Percentiles rank a stretch among this genome's conserved stretches.
phyloP scores from a whole-genome alignment of 805 yeast genomes.

The Millerozyma miso region DNA sequence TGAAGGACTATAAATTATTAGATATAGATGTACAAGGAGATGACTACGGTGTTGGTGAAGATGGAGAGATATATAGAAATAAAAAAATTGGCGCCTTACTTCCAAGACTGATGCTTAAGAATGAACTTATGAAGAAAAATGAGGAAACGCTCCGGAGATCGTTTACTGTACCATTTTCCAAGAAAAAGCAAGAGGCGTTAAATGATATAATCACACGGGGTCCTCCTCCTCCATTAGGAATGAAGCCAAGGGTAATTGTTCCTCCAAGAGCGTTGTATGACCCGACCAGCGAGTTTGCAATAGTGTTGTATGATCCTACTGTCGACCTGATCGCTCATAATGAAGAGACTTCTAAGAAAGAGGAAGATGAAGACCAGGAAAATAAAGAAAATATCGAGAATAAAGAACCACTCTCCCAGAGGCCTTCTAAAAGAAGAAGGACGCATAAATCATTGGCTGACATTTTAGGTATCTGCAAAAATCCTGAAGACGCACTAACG shows the following conservation, averaged over 20 bases:
- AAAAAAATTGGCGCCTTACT: constrained; percentile 55
- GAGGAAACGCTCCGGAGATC: constrained; percentile 38
- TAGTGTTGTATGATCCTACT: constrained; percentile 92
- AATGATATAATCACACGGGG: constrained; percentile 27
- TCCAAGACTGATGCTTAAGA: constrained; percentile 47
- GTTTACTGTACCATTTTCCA: constrained; percentile 61
- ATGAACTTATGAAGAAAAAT: constrained; percentile 25
- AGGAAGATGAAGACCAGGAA: constrained; percentile 7
- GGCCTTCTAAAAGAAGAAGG: constrained; percentile 32
- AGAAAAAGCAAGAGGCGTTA: constrained; percentile 23
- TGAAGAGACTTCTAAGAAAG: constrained; percentile 16
- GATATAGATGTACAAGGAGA: constrained; percentile 15
- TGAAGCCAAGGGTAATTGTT: constrained; percentile 59
- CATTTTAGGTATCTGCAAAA: constrained; percentile 64
- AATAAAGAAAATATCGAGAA: constrained; percentile 8
- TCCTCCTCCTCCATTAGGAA: constrained; percentile 84
- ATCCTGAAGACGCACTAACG: constrained; percentile 44
- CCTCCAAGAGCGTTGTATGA: constrained; percentile 95
- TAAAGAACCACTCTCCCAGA: constrained; percentile 8
- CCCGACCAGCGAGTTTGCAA: constrained; percentile 89
- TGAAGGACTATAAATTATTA: constrained; percentile 27
- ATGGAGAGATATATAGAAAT: constrained; percentile 23
- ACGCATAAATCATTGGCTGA: constrained; percentile 71
- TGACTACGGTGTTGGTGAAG: constrained; percentile 29
- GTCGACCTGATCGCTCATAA: constrained; percentile 53